Evolutionary conservation across 352 stramenopile genomes (phyloP), one percentile per base, ranked within the genome.

Genomic region (Aphanomyces astaci): DNA sequence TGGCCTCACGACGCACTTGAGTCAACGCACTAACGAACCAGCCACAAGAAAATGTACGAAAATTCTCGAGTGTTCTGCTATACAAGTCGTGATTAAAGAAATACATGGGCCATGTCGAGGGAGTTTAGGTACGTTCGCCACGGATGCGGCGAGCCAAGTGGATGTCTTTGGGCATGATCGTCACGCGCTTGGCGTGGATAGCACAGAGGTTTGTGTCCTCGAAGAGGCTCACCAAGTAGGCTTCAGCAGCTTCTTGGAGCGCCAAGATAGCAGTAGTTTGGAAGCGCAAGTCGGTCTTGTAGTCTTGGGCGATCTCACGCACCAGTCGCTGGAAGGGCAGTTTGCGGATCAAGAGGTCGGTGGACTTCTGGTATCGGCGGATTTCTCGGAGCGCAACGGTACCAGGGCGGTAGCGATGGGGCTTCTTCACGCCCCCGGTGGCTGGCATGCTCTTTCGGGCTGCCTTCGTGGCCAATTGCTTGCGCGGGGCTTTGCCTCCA

Each of bases 181-280:
- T 97, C 13, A 98, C 89, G 76, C 80, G 80, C 78, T 97, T 97
- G 30, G 76, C 90, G 79, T 98, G 90, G 76, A 97, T 96, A 3
- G 90, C 90, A 78, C 91, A 97, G 46, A 97, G 73, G 79, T 97
- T 97, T 30, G 86, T 92, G 86, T 98, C 93, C 75, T 92, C 84
- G 70, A 92, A 92, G 22, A 90, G 71, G 52, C 78, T 76, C 11
- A 89, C 82, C 22, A 71, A 57, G 60, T 71, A 71, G 13, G 65
- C 65, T 39, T 71, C 65, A 36, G 65, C 65, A 22, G 65, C 65
- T 69, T 71, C 65, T 39, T 71, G 65, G 27, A 71, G 31, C 13
- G 65, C 74, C 11, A 79, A 46, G 19, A 78, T 55, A 28, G 84
- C 84, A 49, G 78, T 81, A 71, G 77, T 76, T 71, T 93, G 84